Percentiles rank a stretch among this genome's conserved stretches.
These are phyloP conservation scores for Penicillium sp. DNA, from an alignment of 2,329 filamentous ascomycete species.

Conservation along the genomic window DNA sequence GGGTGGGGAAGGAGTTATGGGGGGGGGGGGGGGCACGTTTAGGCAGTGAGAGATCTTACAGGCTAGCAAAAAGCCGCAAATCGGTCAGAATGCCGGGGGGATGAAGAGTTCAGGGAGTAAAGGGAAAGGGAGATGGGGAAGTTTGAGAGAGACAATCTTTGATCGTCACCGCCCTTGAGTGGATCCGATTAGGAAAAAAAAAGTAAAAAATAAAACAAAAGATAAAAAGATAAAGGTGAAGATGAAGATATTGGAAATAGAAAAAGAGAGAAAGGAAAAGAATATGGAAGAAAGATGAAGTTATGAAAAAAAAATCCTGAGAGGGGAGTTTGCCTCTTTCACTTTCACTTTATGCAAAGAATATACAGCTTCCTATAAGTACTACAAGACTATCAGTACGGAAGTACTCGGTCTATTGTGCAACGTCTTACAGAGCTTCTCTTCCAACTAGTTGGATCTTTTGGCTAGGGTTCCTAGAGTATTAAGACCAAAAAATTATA, in stretches of 20 bases:
- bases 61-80: slow-evolving; percentile 24
- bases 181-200: neutral
- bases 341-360: neutral
- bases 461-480: neutral
- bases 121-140: neutral
- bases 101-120: slow-evolving; percentile 2
- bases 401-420: neutral
- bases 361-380: neutral
- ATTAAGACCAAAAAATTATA: too few relatives aligned
- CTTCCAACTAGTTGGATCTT: too few relatives aligned
- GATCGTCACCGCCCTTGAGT: slow-evolving; percentile 6
- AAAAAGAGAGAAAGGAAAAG: slow-evolving; percentile 15
- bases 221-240: too few relatives aligned
- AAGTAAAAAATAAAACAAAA: neutral
- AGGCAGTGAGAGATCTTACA: slow-evolving; percentile 31
- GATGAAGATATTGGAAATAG: neutral
- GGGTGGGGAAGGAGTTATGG: slow-evolving; percentile 14
- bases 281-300: slow-evolving; percentile 12
- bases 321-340: slow-evolving; percentile 2
- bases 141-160: neutral
- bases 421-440: neutral
- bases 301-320: too few relatives aligned
- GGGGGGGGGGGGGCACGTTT: slow-evolving; percentile 34
- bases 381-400: neutral
- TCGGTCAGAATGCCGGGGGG: slow-evolving; percentile 16